These are phyloP conservation scores for Phytophthora kernoviae DNA, from an alignment of 352 stramenopile genomes.

Conservation along the genomic window DNA sequence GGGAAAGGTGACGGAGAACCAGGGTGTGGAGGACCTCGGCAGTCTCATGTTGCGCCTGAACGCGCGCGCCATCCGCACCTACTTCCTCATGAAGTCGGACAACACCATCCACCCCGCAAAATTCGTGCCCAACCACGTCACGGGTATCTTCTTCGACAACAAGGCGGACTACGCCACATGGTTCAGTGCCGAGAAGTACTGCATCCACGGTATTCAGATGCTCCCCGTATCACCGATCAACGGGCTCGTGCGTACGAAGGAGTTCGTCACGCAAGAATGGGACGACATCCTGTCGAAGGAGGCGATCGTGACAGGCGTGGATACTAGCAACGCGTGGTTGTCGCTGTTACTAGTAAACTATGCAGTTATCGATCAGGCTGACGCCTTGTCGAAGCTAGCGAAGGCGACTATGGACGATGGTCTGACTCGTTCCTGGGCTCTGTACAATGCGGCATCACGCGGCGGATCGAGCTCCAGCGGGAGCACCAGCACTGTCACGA, in stretches of 20 bases:
- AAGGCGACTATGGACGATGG: slow-evolving; percentile 69
- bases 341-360: slow-evolving; percentile 81
- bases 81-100: slow-evolving; percentile 76
- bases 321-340: slow-evolving; percentile 64
- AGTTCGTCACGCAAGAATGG: slow-evolving; percentile 79
- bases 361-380: slow-evolving; percentile 59
- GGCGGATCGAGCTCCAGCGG: slow-evolving; percentile 21
- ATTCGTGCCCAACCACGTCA: slow-evolving; percentile 80
- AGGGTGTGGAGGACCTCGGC: slow-evolving; percentile 66
- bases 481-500: slow-evolving; percentile 9
- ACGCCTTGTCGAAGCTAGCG: slow-evolving; percentile 47
- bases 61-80: slow-evolving; percentile 63
- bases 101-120: slow-evolving; percentile 70
- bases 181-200: slow-evolving; percentile 81
- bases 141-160: slow-evolving; percentile 81
- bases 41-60: slow-evolving; percentile 80
- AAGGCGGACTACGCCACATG: slow-evolving; percentile 80
- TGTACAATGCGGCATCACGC: slow-evolving; percentile 66
- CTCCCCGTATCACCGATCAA: slow-evolving; percentile 79
- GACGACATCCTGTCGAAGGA: slow-evolving; percentile 78
- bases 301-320: slow-evolving; percentile 47
- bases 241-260: slow-evolving; percentile 59
- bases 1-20: slow-evolving; percentile 63
- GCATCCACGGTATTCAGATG: slow-evolving; percentile 86
- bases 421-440: slow-evolving; percentile 66